Evolutionary conservation across 2,329 filamentous ascomycete species (phyloP).

Genomic region (Clarireedia homoeocarpa): DNA sequence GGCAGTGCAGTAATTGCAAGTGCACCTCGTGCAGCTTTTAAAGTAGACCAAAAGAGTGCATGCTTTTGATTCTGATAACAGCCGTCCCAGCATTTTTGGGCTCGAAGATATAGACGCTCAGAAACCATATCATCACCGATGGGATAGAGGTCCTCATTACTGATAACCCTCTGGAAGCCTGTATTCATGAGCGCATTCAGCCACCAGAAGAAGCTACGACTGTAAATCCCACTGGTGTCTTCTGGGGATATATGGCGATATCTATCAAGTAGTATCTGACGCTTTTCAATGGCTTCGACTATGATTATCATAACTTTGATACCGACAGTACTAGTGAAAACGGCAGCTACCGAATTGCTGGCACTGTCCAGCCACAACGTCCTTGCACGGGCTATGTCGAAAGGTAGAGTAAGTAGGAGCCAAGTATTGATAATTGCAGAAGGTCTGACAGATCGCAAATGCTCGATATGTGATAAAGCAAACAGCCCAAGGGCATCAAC

Average conservation of each 20-base stretch:
- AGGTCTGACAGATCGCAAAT: constrained; percentile 20
- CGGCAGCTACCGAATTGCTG: constrained; percentile 25
- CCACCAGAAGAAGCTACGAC: constrained; percentile 34
- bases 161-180: constrained; percentile 32
- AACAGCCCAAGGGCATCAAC: constrained; percentile 17
- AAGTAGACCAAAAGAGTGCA: constrained; percentile 18
- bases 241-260: constrained; percentile 32
- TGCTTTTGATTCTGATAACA: constrained; percentile 4
- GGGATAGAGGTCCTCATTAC: constrained; percentile 30
- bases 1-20: constrained; percentile 13
- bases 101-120: constrained; percentile 7
- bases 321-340: constrained; percentile 31
- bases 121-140: constrained; percentile 28
- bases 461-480: constrained; percentile 21
- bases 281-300: constrained; percentile 35
- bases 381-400: constrained; percentile 20
- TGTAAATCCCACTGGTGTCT: constrained; percentile 33
- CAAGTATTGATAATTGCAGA: constrained; percentile 21
- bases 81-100: constrained; percentile 13
- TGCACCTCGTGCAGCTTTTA: constrained; percentile 15
- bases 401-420: constrained; percentile 21
- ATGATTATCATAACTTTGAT: constrained; percentile 30
- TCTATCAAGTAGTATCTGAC: constrained; percentile 26
- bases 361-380: constrained; percentile 24
- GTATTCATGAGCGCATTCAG: constrained; percentile 31